These are phyloP conservation scores for Triticum turgidum DNA, from an alignment of 176 grass and related monocot genomes.

Conservation along the genomic window DNA sequence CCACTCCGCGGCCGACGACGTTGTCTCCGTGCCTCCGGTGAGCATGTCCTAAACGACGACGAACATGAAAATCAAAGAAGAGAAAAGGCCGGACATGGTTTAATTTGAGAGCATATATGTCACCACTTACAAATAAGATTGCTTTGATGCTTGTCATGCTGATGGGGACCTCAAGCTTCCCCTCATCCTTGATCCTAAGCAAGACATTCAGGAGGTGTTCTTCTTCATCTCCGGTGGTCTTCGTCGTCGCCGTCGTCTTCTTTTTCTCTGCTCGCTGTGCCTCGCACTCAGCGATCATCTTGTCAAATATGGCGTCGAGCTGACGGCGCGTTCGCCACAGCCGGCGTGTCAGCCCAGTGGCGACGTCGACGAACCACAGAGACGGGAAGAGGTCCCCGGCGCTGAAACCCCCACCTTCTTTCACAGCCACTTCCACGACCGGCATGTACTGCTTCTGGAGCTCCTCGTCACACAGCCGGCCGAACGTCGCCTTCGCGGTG, in stretches of 20 bases:
- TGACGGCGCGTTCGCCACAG: neutral
- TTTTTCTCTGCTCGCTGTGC: neutral
- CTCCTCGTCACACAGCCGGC: neutral
- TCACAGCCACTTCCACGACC: neutral
- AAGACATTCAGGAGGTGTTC: neutral
- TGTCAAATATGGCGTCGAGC: neutral
- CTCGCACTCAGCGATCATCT: neutral
- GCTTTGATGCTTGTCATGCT: neutral
- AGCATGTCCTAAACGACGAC: conserved; percentile 17
- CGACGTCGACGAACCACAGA: neutral
- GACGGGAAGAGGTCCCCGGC: neutral
- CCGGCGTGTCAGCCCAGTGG: neutral
- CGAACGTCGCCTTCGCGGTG: neutral
- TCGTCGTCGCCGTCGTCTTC: neutral
- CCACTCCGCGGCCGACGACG: neutral
- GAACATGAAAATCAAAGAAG: neutral
- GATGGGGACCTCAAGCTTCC: neutral
- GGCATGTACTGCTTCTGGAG: neutral
- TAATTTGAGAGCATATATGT: neutral
- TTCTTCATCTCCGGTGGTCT: neutral
- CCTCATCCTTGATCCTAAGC: neutral
- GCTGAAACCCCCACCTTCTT: neutral
- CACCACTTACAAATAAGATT: neutral
- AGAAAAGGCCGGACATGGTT: neutral
- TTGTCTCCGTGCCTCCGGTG: neutral